Conservation (phyloP, 2,329 filamentous ascomycete genomes). For the Diplocarpon rosae region DNA sequence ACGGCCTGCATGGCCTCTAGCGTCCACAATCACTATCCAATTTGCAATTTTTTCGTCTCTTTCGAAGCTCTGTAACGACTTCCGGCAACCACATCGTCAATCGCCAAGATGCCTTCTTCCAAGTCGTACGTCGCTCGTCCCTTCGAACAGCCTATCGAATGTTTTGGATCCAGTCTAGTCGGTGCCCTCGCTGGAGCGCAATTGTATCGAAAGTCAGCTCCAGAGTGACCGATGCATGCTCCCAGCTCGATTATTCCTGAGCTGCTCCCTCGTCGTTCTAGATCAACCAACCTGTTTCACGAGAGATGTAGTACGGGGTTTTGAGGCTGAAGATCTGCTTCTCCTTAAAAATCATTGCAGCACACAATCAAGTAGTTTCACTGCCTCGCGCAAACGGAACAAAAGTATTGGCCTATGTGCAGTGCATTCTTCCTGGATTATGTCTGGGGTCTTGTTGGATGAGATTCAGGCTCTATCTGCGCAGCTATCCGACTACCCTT, state of each 20-base stretch:
- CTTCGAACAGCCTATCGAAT: conserved; percentile 21
- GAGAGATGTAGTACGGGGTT: conserved; percentile 57
- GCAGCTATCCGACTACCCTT: conserved; percentile 7
- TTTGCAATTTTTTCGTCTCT: conserved; percentile 5
- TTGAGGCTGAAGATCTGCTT: conserved; percentile 69
- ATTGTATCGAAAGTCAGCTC: conserved; percentile 22
- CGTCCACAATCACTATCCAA: not conserved
- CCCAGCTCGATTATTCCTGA: conserved; percentile 73
- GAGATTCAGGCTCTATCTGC: conserved; percentile 38
- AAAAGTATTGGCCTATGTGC: conserved; percentile 20
- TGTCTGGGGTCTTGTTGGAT: conserved; percentile 65
- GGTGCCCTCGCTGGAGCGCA: conserved; percentile 62
- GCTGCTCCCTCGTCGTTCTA: conserved; percentile 45
- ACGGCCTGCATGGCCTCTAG: not conserved
- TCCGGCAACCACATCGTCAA: conserved; percentile 29
- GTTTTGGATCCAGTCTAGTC: conserved; percentile 45
- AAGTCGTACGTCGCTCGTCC: conserved; percentile 21
- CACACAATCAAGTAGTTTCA: conserved; percentile 28
- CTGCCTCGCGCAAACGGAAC: conserved; percentile 9
- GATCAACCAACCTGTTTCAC: conserved; percentile 37
- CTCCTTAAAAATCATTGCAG: conserved; percentile 69
- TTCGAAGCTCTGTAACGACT: conserved; percentile 6
- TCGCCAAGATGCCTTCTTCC: conserved; percentile 41
- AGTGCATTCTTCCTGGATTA: conserved; percentile 37
- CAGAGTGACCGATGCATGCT: conserved; percentile 35